Base-by-base conservation (phyloP, 805 yeast genomes). In the Yarrowia deformans region DNA sequence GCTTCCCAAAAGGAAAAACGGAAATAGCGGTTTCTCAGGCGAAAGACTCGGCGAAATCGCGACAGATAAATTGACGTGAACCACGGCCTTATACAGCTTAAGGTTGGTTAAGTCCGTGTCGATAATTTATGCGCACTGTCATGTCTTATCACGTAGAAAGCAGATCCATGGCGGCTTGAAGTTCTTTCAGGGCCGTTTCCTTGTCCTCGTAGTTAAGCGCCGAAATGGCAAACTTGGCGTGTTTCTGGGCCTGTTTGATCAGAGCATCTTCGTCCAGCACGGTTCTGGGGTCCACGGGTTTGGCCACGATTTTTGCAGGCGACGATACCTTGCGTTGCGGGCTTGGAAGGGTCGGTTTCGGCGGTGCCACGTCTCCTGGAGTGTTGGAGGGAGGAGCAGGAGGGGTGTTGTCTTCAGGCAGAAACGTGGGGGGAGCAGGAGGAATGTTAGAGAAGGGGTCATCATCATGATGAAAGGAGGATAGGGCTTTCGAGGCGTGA, bases 171-270 rank as follows among this genome's bases (percentile, higher is more conserved):
- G 90, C 90, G 48, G 80, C 76, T 39, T 78, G 73, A 42, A 88
- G 79, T 76, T 88, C 90, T 9, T 73, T 73, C 61, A 86, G 81
- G 3, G 93, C 93, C 0, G 93, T 89, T n/a, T 73, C 78, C 8
- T 83, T 76, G 71, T 89, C 93, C 73, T 89, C 93, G 74, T 88
- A 89, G 74, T 86, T 87, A 43, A 89, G 81, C 0, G 93, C 92
- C 12, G 91, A 87, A 12, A 88, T 83, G n/a, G 91, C 93, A 74
- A 85, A 89, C 72, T 84, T 85, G 70, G 92, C 89, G 70, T 85
- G 88, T 73, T 88, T 88, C 73, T 86, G 87, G 1, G 89, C 87
- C 5, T 73, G 70, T 3, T 76, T 72, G 2, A 82, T 76, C 1
- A 80, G 70, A 45, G 81, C 79, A 1, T 81, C 79, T 48, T 80